These are phyloP conservation scores for Neurospora sp. DNA, from an alignment of 495 filamentous ascomycete species.

Conservation along the genomic window DNA sequence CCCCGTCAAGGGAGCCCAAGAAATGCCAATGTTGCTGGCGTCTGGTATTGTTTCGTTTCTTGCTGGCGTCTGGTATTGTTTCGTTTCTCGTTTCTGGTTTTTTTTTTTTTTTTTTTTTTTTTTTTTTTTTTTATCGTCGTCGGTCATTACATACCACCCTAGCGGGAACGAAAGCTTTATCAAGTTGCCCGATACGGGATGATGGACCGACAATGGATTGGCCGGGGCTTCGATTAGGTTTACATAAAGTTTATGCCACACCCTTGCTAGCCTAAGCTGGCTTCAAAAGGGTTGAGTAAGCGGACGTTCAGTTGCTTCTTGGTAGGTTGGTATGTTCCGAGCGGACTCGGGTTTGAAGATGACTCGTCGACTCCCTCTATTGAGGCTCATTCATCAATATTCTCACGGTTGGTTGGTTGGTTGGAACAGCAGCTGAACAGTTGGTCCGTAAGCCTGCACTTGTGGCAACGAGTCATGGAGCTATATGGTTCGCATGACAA, in stretches of 20 bases:
- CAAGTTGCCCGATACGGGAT: not conserved
- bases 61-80: no score
- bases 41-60: not conserved
- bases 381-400: not conserved
- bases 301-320: not conserved
- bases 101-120: no score
- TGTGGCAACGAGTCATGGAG: not conserved
- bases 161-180: not conserved
- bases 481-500: not conserved
- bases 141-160: not conserved
- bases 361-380: not conserved
- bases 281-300: not conserved
- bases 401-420: not conserved
- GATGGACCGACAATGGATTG: not conserved
- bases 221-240: not conserved
- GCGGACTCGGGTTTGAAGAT: not conserved
- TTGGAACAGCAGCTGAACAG: not conserved
- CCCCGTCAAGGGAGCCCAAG: not conserved
- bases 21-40: not conserved
- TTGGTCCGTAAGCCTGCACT: not conserved
- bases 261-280: not conserved
- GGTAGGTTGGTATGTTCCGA: not conserved
- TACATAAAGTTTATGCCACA: not conserved
- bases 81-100: not conserved
- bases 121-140: no score